phyloP scores from a whole-genome alignment of 2,329 filamentous ascomycete species.

The Aspergillus candidus region DNA sequence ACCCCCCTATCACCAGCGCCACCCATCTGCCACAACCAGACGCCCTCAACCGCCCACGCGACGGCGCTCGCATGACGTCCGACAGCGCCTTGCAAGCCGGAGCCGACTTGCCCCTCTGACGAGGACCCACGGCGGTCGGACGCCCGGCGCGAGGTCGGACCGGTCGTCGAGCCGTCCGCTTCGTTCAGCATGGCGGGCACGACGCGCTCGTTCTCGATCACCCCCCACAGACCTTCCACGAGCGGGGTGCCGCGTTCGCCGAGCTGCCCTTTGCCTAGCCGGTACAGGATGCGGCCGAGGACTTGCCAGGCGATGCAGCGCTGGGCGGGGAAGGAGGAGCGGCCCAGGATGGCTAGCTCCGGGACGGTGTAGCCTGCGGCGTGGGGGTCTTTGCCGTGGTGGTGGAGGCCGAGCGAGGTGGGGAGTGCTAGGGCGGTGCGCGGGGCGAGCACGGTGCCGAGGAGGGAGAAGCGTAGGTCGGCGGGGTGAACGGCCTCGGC shows the following conservation, averaged over 20 bases:
- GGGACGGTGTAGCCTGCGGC: conserved; percentile 89
- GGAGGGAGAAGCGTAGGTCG: conserved; percentile 83
- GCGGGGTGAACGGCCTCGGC: conserved; percentile 60
- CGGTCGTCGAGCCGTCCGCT: conserved; percentile 51
- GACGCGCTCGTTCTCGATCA: conserved; percentile 68
- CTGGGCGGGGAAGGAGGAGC: conserved; percentile 79
- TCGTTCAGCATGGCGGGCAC: conserved; percentile 72
- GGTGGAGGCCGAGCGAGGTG: conserved; percentile 74
- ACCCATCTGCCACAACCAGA: conserved; percentile 81
- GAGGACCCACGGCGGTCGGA: conserved; percentile 26
- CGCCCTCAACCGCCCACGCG: conserved; percentile 78
- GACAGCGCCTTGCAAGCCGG: conserved; percentile 20
- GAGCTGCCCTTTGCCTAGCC: conserved; percentile 69
- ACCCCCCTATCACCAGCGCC: conserved; percentile 44
- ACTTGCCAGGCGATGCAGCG: conserved; percentile 89
- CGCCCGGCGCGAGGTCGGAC: conserved; percentile 23
- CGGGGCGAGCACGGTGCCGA: conserved; percentile 72
- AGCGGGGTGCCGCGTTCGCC: conserved; percentile 57
- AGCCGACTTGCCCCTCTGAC: conserved; percentile 4
- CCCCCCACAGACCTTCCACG: conserved; percentile 75
- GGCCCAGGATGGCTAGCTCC: conserved; percentile 73
- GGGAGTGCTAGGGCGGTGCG: conserved; percentile 67
- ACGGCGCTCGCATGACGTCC: conserved; percentile 68
- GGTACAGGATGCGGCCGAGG: conserved; percentile 74
- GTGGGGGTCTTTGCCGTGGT: conserved; percentile 87